Evolutionary conservation across 768 basidiomycete genomes (phyloP), one percentile per base, ranked within the genome.

Genomic region (Lactarius hatsudake): DNA sequence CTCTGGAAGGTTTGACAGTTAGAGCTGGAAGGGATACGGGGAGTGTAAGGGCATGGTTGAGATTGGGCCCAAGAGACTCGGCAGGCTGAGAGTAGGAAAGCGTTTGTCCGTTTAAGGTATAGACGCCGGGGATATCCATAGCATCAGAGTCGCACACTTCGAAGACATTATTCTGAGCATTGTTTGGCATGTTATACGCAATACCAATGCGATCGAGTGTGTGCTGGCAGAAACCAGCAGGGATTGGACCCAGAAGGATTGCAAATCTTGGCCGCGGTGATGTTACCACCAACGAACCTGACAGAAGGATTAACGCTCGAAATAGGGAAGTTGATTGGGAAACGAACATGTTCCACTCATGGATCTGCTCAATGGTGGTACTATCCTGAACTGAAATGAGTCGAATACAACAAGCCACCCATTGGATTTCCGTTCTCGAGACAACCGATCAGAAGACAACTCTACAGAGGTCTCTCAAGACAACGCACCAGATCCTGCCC

Each of bases 201-300:
- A 89, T 88, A 12, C 93, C 92, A 60, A 91, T 87, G 65, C 87
- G 88, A 73, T 92, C 90, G 66, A 80, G 88, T 67, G 86, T 82
- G 81, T 94, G 87, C 74, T 90, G 79, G 79, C 91, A 93, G 71
- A 75, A 83, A n/a, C 78, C 73, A 5, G 79, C 78, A 0, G 83
- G 80, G 71, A n/a, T 85, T 80, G n/a, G 82, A 72, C 13, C 79
- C 78, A 1, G 75, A 69, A 2, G 87, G 86, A 72, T 91, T 85
- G 78, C 91, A 94, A 0, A 82, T 79, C 76, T 93, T 93, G 70
- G 90, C 72, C 76, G 90, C 93, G 81, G 90, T 89, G 28, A 66
- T 62, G 69, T 79, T 75, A 30, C 81, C 81, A 59, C 91, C 91
- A 73, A 91, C 86, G 81, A 93, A 93, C 74, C 89, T 89, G 70